Evolutionary conservation across 2,329 filamentous ascomycete genomes (phyloP).

Genomic region (Capronia coronata): DNA sequence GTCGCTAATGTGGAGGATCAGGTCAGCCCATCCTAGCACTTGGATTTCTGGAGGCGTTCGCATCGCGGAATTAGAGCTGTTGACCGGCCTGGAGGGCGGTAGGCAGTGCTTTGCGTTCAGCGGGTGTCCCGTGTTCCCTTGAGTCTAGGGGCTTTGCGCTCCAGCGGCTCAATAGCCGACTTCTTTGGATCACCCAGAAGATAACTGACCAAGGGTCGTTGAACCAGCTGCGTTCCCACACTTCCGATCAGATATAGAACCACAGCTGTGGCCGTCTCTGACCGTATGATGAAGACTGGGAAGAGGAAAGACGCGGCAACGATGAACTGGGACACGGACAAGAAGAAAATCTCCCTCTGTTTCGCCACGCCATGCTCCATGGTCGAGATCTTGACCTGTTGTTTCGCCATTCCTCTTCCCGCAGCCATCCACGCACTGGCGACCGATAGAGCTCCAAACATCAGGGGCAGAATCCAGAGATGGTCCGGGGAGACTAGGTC

Average conservation of each 20-base stretch:
- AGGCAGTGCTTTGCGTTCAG: neutral
- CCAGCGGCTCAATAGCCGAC: conserved; percentile 4
- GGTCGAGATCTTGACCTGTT: neutral
- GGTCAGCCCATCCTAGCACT: no score
- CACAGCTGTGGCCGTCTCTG: conserved; percentile 15
- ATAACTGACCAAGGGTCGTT: conserved; percentile 11
- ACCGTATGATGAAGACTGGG: conserved; percentile 11
- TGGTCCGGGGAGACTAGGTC: conserved; percentile 39
- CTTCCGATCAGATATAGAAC: conserved; percentile 20
- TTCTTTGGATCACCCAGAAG: conserved; percentile 9
- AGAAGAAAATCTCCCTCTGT: neutral
- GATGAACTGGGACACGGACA: conserved; percentile 11
- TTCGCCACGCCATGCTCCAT: neutral
- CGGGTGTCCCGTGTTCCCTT: conserved; percentile 4
- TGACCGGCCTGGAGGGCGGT: no score
- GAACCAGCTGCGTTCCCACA: conserved; percentile 14
- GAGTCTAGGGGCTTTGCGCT: conserved; percentile 8
- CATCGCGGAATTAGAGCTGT: no score
- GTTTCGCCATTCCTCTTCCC: conserved; percentile 4
- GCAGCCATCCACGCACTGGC: conserved; percentile 13
- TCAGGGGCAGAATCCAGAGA: conserved; percentile 15
- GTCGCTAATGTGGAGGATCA: no score
- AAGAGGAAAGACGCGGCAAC: conserved; percentile 9
- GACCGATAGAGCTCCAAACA: conserved; percentile 13
- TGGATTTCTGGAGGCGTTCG: no score